Evolutionary conservation across 176 grass and related monocot species (phyloP).

Genomic region (Pharus latifolius): DNA sequence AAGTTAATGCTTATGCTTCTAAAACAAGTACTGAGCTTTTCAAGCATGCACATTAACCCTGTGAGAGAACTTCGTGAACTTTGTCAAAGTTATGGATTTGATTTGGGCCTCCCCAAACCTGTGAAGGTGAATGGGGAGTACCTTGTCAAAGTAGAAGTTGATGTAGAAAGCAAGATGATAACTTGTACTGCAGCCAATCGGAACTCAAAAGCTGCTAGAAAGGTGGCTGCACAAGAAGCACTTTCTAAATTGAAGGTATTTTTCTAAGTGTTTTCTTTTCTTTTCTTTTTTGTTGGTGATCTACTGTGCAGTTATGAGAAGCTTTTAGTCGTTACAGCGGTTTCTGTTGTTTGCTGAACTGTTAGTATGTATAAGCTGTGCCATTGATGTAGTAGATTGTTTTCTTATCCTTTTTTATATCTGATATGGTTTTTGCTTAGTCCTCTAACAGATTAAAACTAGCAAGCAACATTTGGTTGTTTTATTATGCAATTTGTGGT

Average conservation of each 20-base stretch:
- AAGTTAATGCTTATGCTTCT: slow-evolving; percentile 69
- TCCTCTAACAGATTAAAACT: no score
- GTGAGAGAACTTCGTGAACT: slow-evolving; percentile 80
- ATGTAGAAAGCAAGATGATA: slow-evolving; percentile 26
- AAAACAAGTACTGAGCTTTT: slow-evolving; percentile 51
- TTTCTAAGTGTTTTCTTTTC: slow-evolving; percentile 5
- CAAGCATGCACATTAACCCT: slow-evolving; percentile 58
- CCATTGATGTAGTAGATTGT: neutral
- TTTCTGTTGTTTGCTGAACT: neutral
- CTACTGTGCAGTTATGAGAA: neutral
- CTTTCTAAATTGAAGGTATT: slow-evolving; percentile 80
- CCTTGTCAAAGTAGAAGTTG: slow-evolving; percentile 69
- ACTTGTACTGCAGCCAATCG: slow-evolving; percentile 48
- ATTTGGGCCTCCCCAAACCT: slow-evolving; percentile 54
- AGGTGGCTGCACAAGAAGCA: slow-evolving; percentile 66
- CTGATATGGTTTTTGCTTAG: no score
- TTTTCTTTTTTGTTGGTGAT: slow-evolving; percentile 7
- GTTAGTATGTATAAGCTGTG: neutral
- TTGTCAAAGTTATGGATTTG: slow-evolving; percentile 56
- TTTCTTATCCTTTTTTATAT: no score
- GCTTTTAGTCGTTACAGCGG: neutral
- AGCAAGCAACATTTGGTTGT: no score
- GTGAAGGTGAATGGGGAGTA: slow-evolving; percentile 15
- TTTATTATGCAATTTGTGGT: neutral
- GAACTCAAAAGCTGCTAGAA: slow-evolving; percentile 73